Evolutionary conservation across 225 moss, liverwort and hornwort genomes (phyloP), one percentile per base, ranked within the genome.

Genomic region (Physcomitrium patens): DNA sequence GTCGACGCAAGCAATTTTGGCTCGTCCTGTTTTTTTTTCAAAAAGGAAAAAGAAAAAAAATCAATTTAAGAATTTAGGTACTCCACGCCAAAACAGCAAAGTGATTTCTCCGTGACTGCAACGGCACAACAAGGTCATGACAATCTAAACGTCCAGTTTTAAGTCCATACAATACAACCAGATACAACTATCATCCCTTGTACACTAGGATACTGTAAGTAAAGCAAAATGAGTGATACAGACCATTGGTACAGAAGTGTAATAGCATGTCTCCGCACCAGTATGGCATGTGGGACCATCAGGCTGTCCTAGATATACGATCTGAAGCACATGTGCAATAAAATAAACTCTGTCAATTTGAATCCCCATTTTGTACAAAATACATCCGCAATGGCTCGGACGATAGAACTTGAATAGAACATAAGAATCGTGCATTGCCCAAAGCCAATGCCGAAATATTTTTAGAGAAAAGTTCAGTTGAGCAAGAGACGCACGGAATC

Each of bases 251-350:
- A 92, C 95, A 69, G 95, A 91, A 61, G 91, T 93, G 76, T 79
- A 93, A 68, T 88, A 99, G 77, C 99, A 99, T 45, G 99, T 99
- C 80, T 89, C 95, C 19, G 95, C 93, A 81, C 99, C 99, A 69
- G 99, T 99, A 81, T 99, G 99, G 79, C 99, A 99, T 69, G 95
- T 99, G 12, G 99, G 99, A 73, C 99, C 99, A 82, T 95, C 91
- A 71, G 95, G 99, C 73, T 72, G 82, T 70, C 99, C 99, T 46
- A 99, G 50, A 69, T 99, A 99, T 80, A 99, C 86, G 52, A 99
- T 89, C 97, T 99, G 90, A 79, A 72, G 80, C 76, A 87, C 76
- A 69, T 27, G 79, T 84, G 77, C 78, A 78, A 70, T 41, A 22
- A 23, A 37, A 56, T 44, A 70, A 67, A 49, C 63, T 52, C 67